A percentile compares a stretch with the other conserved stretches of the same genome.
These are phyloP conservation scores for Phtheirospermum japonicum DNA, from an alignment of 257 asterid species.

Conservation along the genomic window DNA sequence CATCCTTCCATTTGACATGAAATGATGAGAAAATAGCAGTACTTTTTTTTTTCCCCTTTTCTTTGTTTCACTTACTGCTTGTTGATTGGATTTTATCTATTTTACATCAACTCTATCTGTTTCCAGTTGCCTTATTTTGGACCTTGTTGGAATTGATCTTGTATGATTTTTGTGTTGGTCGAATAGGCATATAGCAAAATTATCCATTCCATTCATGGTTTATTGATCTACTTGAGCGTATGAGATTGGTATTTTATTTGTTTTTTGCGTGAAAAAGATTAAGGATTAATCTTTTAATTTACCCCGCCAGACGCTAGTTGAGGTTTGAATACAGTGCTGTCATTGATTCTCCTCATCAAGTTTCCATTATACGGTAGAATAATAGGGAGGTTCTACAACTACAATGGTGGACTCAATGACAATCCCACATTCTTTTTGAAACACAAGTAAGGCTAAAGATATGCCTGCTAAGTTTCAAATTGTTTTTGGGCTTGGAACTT, in stretches of 20 bases:
- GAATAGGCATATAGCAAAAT: not conserved
- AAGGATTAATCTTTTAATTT: slow-evolving; percentile 16
- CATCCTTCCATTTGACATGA: slow-evolving; percentile 10
- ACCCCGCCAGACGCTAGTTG: not conserved
- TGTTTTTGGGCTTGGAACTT: slow-evolving; percentile 7
- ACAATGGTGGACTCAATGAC: not conserved
- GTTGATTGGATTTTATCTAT: slow-evolving; percentile 15
- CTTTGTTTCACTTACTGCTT: slow-evolving; percentile 11
- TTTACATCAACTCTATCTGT: not conserved
- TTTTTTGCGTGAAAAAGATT: slow-evolving; percentile 7
- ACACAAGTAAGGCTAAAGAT: not conserved
- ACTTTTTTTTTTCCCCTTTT: not conserved
- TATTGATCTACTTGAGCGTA: slow-evolving; percentile 6
- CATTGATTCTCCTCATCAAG: slow-evolving; percentile 6
- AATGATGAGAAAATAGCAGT: slow-evolving; percentile 10
- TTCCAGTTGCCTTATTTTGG: not conserved
- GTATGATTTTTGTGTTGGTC: slow-evolving; percentile 22
- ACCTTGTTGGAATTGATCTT: slow-evolving; percentile 5
- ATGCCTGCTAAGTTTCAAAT: not conserved
- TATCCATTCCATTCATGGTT: slow-evolving; percentile 13
- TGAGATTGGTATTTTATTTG: slow-evolving; percentile 17
- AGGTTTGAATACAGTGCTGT: slow-evolving; percentile 7
- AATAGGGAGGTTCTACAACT: not conserved
- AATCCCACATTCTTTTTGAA: not conserved
- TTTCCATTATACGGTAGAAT: slow-evolving; percentile 5